Evolutionary conservation across 495 filamentous ascomycete species (phyloP), one percentile per base, ranked within the genome.

Genomic region (Staphylotrichum tortipilum): DNA sequence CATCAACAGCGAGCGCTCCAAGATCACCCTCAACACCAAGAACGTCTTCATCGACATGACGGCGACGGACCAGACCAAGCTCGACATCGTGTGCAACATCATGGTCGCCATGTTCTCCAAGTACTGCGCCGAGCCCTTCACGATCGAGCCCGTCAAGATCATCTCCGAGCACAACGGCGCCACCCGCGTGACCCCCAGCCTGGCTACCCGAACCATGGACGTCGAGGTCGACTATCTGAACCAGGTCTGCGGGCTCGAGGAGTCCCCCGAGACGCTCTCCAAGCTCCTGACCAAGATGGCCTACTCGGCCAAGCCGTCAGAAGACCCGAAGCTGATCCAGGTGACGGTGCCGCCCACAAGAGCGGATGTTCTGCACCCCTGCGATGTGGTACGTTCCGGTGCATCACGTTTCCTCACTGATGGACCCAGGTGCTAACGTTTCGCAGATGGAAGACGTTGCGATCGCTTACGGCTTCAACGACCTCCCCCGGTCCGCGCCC

Each of bases 11-110:
- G 79, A 99, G 60, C 89, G 87, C 69, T 95, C 89, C 47, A 99
- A 97, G 72, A 97, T 99, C 62, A 87, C 78, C 1, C 71, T 95
- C 33, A 72, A 88, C 58, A 96, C 89, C 40, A 86, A 74, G 57
- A 96, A 97, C 66, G 77, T 97, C 61, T 88, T 97, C 72, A 91
- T 99, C 64, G 92, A 99, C 63, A 86, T 94, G 57, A 99, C 92
- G 18, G 92, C 89, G n/a, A 86, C 88, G 18, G 92, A 99, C 70
- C 82, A 84, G 66, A 99, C 92, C 7, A 99, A 99, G 72, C 79
- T 95, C 14, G 91, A 96, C 58, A 88, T 97, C 59, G 90, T 96
- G 43, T 88, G 84, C 73, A 88, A 88, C 56, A 90, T 95, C 57
- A 82, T 99, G 65, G 88, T 95, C 34, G 78, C 91, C 52, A 97